phyloP scores from a whole-genome alignment of 129 eudicot species.

The Rutidosis leptorrhynchoides region DNA sequence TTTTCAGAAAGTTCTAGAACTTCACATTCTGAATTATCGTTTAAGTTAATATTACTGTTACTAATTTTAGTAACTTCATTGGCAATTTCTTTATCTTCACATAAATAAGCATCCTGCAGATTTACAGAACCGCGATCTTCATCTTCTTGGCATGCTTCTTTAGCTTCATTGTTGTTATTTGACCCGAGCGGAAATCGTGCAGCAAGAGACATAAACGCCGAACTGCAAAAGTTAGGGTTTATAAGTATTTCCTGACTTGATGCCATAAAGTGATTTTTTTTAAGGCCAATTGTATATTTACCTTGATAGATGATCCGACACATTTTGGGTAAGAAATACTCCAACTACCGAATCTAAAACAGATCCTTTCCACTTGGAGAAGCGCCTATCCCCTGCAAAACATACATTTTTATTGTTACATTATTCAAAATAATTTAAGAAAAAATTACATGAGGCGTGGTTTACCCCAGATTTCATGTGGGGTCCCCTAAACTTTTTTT shows the following conservation, averaged over 20 bases:
- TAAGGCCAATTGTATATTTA: slow-evolving; percentile 20
- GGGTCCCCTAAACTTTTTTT: too few relatives aligned
- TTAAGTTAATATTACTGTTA: slow-evolving; percentile 24
- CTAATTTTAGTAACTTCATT: slow-evolving; percentile 33
- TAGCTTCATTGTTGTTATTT: slow-evolving; percentile 30
- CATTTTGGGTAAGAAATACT: slow-evolving; percentile 96
- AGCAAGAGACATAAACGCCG: slow-evolving; percentile 92
- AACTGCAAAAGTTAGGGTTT: slow-evolving; percentile 53
- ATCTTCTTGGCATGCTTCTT: slow-evolving; percentile 46
- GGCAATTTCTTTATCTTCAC: slow-evolving; percentile 46
- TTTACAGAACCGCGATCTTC: slow-evolving; percentile 36
- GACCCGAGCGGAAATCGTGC: slow-evolving; percentile 65
- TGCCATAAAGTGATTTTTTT: slow-evolving; percentile 5
- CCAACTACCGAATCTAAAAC: slow-evolving; percentile 96
- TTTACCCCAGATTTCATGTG: too few relatives aligned
- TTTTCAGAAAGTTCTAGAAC: slow-evolving; percentile 25
- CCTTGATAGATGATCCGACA: slow-evolving; percentile 97
- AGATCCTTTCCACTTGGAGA: slow-evolving; percentile 95
- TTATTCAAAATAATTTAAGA: too few relatives aligned
- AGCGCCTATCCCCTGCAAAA: slow-evolving; percentile 92
- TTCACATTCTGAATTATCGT: slow-evolving; percentile 38
- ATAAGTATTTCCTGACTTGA: slow-evolving; percentile 4
- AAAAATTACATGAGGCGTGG: too few relatives aligned
- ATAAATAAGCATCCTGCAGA: slow-evolving; percentile 27
- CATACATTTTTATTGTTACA: slow-evolving; percentile 13